Conservation (phyloP, 306 rosid species). For the Chamaecrista fasciculata region DNA sequence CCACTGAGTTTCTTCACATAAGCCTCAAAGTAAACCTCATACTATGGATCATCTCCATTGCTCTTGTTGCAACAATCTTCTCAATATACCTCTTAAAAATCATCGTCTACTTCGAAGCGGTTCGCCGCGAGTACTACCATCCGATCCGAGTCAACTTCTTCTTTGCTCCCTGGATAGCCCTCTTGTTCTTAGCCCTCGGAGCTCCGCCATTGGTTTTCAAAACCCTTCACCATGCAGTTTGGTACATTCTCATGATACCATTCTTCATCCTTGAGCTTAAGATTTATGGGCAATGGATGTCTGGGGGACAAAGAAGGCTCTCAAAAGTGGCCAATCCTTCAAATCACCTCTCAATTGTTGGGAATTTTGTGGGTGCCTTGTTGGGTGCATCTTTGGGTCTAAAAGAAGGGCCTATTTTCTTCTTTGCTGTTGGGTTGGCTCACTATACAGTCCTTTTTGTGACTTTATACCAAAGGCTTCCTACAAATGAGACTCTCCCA, state of each 20-base stretch:
- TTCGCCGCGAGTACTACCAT: slow-evolving; percentile 72
- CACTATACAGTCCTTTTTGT: slow-evolving; percentile 71
- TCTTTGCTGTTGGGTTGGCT: slow-evolving; percentile 77
- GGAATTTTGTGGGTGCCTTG: slow-evolving; percentile 80
- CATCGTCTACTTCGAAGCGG: slow-evolving; percentile 75
- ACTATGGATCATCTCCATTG: slow-evolving; percentile 65
- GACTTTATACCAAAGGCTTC: slow-evolving; percentile 78
- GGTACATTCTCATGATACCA: slow-evolving; percentile 80
- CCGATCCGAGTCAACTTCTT: slow-evolving; percentile 77
- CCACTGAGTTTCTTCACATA: slow-evolving; percentile 68
- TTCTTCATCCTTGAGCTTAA: slow-evolving; percentile 68
- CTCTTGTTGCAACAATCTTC: slow-evolving; percentile 34
- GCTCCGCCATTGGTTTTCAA: slow-evolving; percentile 58
- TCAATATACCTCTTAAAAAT: slow-evolving; percentile 55
- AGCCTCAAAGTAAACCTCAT: slow-evolving; percentile 46
- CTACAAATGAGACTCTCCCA: slow-evolving; percentile 66
- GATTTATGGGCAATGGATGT: slow-evolving; percentile 94
- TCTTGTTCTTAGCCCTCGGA: slow-evolving; percentile 67
- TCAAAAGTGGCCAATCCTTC: slow-evolving; percentile 81
- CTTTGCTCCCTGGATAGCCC: slow-evolving; percentile 76
- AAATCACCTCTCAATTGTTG: slow-evolving; percentile 66
- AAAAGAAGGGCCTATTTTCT: slow-evolving; percentile 75
- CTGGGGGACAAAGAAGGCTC: slow-evolving; percentile 67
- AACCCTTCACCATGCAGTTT: slow-evolving; percentile 47
- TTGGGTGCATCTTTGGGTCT: slow-evolving; percentile 78